Percentiles rank a stretch among this genome's conserved stretches.
Conservation (phyloP, 2,329 filamentous ascomycete genomes). For the Calonectria ilicicola region DNA sequence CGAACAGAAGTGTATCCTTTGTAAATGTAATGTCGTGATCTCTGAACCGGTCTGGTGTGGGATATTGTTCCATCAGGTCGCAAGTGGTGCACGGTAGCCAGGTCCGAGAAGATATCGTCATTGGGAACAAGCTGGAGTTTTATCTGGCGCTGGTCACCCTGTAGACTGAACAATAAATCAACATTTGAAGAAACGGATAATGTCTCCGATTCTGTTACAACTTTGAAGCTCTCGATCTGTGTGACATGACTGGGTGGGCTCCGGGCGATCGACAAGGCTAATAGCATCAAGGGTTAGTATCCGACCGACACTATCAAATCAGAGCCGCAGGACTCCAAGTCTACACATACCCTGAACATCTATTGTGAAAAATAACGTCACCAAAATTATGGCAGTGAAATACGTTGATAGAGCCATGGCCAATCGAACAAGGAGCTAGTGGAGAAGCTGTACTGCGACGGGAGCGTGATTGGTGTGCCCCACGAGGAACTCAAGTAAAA, state of each 20-base stretch:
- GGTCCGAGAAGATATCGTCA: slow-evolving; percentile 22
- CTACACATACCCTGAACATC: background rate
- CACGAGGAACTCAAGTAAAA: background rate
- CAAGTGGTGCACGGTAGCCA: slow-evolving; percentile 26
- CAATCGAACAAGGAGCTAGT: background rate
- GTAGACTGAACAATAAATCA: slow-evolving; percentile 27
- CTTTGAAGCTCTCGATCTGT: slow-evolving; percentile 21
- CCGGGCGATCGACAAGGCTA: slow-evolving; percentile 9
- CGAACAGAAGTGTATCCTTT: slow-evolving; percentile 22
- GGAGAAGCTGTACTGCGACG: background rate
- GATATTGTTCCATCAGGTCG: slow-evolving; percentile 15
- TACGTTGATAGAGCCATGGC: slow-evolving; percentile 7
- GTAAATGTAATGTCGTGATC: slow-evolving; percentile 16
- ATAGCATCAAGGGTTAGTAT: background rate
- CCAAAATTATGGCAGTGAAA: background rate
- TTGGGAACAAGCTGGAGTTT: slow-evolving; percentile 29
- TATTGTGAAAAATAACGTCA: background rate
- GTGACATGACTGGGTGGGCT: background rate
- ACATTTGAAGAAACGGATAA: slow-evolving; percentile 20
- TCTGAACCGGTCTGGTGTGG: background rate
- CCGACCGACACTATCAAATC: background rate
- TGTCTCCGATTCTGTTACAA: slow-evolving; percentile 9
- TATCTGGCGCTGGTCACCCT: slow-evolving; percentile 12
- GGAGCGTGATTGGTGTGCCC: background rate
- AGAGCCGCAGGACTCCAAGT: background rate